Percentiles rank a stretch among this genome's conserved stretches.
Evolutionary conservation across 495 filamentous ascomycete species (phyloP).

Genomic region (Talaromyces thailandensis): DNA sequence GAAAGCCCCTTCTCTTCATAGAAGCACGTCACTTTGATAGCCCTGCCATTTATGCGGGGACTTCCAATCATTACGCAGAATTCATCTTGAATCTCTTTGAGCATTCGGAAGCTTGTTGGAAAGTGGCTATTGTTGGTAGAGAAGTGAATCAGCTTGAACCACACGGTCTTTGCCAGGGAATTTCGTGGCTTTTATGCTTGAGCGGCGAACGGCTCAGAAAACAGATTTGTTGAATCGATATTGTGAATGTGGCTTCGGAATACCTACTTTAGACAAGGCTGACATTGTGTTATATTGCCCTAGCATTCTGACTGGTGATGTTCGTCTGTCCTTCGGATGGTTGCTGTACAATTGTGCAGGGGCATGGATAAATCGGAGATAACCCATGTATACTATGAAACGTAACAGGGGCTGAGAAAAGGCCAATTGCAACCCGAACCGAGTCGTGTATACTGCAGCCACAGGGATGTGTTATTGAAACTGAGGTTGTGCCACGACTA

Average conservation of each 20-base stretch:
- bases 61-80: conserved; percentile 10
- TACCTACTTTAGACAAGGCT: background rate
- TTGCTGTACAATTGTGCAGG: background rate
- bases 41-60: conserved; percentile 5
- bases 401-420: too few relatives aligned
- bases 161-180: background rate
- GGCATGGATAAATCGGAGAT: background rate
- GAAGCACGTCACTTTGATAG: conserved; percentile 16
- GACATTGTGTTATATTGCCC: background rate
- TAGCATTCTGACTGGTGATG: background rate
- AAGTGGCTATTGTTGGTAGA: too few relatives aligned
- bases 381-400: background rate
- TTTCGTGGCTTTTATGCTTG: background rate
- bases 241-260: background rate
- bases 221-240: background rate
- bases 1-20: conserved; percentile 15
- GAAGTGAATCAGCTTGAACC: background rate
- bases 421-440: too few relatives aligned
- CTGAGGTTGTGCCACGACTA: background rate
- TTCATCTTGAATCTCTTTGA: conserved; percentile 13
- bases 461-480: too few relatives aligned
- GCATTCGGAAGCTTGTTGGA: too few relatives aligned
- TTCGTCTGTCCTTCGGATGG: background rate
- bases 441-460: background rate
- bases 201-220: background rate